Evolutionary conservation across 2,329 filamentous ascomycete species (phyloP), one percentile per base, ranked within the genome.

Genomic region (Beauveria caledonica): DNA sequence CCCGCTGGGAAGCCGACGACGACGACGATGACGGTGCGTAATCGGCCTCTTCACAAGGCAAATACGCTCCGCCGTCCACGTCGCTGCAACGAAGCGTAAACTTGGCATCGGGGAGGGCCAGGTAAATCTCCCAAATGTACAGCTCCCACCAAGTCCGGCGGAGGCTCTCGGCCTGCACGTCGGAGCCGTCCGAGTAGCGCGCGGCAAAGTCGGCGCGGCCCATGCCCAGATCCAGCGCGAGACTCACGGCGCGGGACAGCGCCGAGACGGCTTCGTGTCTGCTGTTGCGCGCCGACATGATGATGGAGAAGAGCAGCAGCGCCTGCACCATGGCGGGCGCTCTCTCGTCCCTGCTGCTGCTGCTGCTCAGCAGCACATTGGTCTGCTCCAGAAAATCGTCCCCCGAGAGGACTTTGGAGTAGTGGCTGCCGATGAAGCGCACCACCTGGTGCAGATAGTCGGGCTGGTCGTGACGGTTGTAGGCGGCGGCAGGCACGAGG

Each of bases 351-450:
- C 33, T 40, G 33, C n/a, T n/a, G n/a, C n/a, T n/a, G n/a, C n/a
- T n/a, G n/a, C n/a, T n/a, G n/a, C 27, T 27, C 33, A 53, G 51
- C 5, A 53, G 51, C 36, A 25, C 21, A n/a, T 13, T 8, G 4
- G 48, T 53, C n/a, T 25, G 33, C 33, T 40, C 36, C 11, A 53
- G 51, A 5, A 42, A 53, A 21, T 53, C 51, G 7, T 53, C 51
- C n/a, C 51, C 51, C 2, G 2, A 19, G 11, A 53, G 36, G 5
- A 53, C 51, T 25, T 53, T 53, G 6, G 51, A 53, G 36, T 53
- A 42, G 51, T 53, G 51, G 51, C 51, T 53, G 8, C 51, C 51
- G 51, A 53, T 53, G 51, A 53, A 53, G 1, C 51, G 51, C 9
- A 53, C 51, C 4, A 53, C 51, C 8, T 53, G 51, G 21, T 53